These are phyloP conservation scores for Chrysosporium keratinophilum DNA, from an alignment of 2,329 filamentous ascomycete species.

Conservation along the genomic window DNA sequence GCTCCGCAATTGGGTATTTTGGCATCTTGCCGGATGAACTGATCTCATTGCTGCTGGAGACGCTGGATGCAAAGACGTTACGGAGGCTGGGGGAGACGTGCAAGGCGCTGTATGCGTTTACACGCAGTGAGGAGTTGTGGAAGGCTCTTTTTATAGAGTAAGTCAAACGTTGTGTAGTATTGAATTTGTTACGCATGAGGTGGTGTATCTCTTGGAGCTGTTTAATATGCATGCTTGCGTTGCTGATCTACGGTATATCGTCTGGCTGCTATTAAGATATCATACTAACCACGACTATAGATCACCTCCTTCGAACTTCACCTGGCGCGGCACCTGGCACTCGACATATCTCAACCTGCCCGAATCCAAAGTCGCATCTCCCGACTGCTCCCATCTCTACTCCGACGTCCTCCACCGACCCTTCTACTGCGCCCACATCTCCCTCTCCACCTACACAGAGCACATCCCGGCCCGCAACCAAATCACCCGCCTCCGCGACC, in stretches of 20 bases:
- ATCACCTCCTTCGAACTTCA: constrained; percentile 30
- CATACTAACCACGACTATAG: constrained; percentile 7
- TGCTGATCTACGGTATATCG: no score
- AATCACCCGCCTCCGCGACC: constrained; percentile 58
- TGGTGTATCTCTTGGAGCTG: not conserved
- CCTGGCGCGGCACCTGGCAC: constrained; percentile 78
- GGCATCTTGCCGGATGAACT: constrained; percentile 68
- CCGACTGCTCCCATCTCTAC: constrained; percentile 70
- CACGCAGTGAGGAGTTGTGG: constrained; percentile 77
- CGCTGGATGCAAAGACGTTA: constrained; percentile 54
- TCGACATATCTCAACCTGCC: constrained; percentile 59
- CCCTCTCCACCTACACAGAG: constrained; percentile 54
- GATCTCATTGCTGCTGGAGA: constrained; percentile 64
- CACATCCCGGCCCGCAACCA: constrained; percentile 64
- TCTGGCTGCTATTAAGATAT: no score
- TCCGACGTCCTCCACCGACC: constrained; percentile 85
- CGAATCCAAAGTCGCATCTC: constrained; percentile 42
- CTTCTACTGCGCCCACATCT: constrained; percentile 75
- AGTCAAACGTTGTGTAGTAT: constrained; percentile 31
- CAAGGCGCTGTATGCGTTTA: constrained; percentile 77
- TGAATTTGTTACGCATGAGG: no score
- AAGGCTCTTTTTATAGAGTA: constrained; percentile 75
- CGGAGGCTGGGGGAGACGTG: constrained; percentile 63
- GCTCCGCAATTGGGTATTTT: constrained; percentile 55
- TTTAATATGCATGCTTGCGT: not conserved